These are phyloP conservation scores for Dictyostelium capitatum DNA, from an alignment of 78 protist species.

Conservation along the genomic window DNA sequence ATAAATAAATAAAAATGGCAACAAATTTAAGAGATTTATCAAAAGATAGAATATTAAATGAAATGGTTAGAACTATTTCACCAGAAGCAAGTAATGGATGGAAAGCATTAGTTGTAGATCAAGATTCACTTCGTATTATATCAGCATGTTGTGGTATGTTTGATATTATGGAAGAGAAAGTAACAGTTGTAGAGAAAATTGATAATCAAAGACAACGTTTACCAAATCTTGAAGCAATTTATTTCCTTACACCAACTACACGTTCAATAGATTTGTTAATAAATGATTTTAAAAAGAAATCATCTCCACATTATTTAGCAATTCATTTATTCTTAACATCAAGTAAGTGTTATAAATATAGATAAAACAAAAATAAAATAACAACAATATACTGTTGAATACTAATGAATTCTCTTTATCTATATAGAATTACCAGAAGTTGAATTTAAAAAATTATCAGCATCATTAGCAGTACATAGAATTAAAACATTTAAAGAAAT, in stretches of 20 bases:
- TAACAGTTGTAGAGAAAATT: constrained; percentile 89
- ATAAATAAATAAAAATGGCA: constrained; percentile 44
- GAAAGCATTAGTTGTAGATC: constrained; percentile 83
- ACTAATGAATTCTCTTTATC: no score
- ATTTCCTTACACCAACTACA: constrained; percentile 85
- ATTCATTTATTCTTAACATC: constrained; percentile 82
- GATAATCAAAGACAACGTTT: constrained; percentile 82
- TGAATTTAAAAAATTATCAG: constrained; percentile 74
- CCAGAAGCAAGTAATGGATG: constrained; percentile 67
- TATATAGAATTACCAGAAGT: constrained; percentile 67
- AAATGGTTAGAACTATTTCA: constrained; percentile 40
- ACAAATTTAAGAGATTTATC: constrained; percentile 41
- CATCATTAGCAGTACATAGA: constrained; percentile 68
- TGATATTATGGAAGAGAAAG: constrained; percentile 88
- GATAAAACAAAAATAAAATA: no score
- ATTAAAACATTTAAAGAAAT: constrained; percentile 86
- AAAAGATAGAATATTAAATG: constrained; percentile 44
- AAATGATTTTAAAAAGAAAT: constrained; percentile 79
- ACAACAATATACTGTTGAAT: no score
- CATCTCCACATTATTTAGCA: constrained; percentile 57
- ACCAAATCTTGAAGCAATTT: constrained; percentile 80
- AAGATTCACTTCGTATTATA: constrained; percentile 72
- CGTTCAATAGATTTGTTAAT: constrained; percentile 67
- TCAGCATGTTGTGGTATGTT: constrained; percentile 87
- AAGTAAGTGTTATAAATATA: no score